Evolutionary conservation across 805 yeast species (phyloP).

Genomic region (Kodamaea kakaduensis): DNA sequence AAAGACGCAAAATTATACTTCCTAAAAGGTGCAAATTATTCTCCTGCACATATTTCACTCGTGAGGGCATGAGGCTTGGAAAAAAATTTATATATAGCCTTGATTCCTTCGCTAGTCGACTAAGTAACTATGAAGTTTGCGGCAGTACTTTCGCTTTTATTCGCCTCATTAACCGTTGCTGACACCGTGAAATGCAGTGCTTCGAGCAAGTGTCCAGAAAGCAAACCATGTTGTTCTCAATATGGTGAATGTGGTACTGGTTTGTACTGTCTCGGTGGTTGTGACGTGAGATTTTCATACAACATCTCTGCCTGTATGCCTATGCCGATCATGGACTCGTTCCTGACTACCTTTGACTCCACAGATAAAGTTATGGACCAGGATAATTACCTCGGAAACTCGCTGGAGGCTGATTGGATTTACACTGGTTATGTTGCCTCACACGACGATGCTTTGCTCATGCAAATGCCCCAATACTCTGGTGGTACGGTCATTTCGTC

Average conservation of each 20-base stretch:
- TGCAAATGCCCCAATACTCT: conserved; percentile 73
- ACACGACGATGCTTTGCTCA: conserved; percentile 50
- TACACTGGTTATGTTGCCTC: conserved; percentile 55
- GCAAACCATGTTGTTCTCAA: conserved; percentile 79
- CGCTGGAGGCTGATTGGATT: conserved; percentile 63
- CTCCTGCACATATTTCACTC: not conserved
- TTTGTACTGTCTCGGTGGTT: conserved; percentile 75
- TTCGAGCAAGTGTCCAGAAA: conserved; percentile 64
- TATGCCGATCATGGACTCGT: conserved; percentile 65
- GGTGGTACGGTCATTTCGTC: conserved; percentile 80
- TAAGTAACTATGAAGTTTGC: not conserved
- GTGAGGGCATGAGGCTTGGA: too few relatives aligned
- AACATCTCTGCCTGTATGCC: conserved; percentile 76
- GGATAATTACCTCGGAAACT: conserved; percentile 62
- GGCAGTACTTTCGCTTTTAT: conserved; percentile 5
- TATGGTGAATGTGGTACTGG: conserved; percentile 82
- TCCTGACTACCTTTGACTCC: conserved; percentile 39
- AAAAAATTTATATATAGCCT: conserved; percentile 1
- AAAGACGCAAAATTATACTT: conserved; percentile 1
- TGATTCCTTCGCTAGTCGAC: not conserved
- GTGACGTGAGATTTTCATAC: conserved; percentile 73
- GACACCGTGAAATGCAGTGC: conserved; percentile 44
- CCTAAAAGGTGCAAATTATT: conserved; percentile 1
- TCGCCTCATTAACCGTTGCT: conserved; percentile 7
- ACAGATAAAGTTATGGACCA: conserved; percentile 23